Evolutionary conservation across 441 rosid species (phyloP).

Genomic region (Theobroma grandiflorum): DNA sequence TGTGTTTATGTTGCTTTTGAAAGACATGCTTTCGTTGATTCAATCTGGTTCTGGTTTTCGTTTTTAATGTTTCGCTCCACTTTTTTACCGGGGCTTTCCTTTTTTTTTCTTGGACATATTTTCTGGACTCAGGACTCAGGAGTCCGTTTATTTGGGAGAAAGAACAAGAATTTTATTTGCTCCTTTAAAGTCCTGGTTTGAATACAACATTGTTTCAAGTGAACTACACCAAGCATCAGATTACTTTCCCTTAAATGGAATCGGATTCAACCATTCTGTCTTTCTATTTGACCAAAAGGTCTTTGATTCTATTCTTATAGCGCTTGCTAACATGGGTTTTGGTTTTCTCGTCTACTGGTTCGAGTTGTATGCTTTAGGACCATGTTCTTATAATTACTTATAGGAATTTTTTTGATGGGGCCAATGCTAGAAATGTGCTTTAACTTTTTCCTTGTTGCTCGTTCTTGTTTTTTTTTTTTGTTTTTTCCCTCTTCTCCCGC

Average conservation of each 20-base stretch:
- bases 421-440: background rate
- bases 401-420: background rate
- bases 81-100: background rate
- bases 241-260: background rate
- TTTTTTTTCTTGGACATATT: background rate
- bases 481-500: background rate
- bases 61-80: background rate
- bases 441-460: background rate
- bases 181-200: background rate
- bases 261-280: background rate
- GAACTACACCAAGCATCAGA: background rate
- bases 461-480: background rate
- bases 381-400: background rate
- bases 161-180: background rate
- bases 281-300: background rate
- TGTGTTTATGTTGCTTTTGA: background rate
- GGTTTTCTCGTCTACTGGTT: background rate
- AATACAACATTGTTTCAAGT: background rate
- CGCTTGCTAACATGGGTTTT: background rate
- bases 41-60: background rate
- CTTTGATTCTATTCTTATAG: background rate
- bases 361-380: slow-evolving; percentile 1
- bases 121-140: background rate
- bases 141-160: background rate
- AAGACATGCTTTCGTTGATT: background rate